phyloP scores from a whole-genome alignment of 2,329 filamentous ascomycete genomes.

The Xylariaceae sp. region DNA sequence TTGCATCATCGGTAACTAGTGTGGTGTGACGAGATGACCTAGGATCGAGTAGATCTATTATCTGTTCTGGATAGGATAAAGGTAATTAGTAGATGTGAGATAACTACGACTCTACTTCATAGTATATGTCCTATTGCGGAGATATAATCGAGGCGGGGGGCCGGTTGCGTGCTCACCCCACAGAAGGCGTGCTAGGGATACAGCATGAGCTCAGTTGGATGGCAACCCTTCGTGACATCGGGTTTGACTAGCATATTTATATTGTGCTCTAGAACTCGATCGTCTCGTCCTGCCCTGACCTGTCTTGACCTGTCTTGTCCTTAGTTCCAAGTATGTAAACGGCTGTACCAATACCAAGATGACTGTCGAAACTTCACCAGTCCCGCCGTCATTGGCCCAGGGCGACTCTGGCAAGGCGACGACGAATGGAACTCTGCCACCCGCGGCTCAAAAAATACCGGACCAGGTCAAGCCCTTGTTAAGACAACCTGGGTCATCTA shows the following conservation, averaged over 20 bases:
- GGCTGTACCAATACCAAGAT: slow-evolving; percentile 7
- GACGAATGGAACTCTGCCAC: slow-evolving; percentile 16
- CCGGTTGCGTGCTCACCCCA: slow-evolving; percentile 24
- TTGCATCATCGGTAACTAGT: neutral
- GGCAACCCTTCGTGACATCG: slow-evolving; percentile 15
- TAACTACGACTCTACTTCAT: slow-evolving; percentile 11
- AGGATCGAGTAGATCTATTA: neutral
- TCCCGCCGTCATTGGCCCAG: slow-evolving; percentile 1
- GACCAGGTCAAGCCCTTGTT: slow-evolving; percentile 13
- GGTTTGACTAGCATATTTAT: neutral
- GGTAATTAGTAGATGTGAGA: slow-evolving; percentile 2
- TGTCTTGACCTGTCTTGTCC: no score
- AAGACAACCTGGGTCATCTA: slow-evolving; percentile 9
- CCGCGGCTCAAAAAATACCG: slow-evolving; percentile 7
- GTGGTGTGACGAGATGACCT: neutral
- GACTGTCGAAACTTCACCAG: slow-evolving; percentile 10
- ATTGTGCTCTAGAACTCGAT: neutral
- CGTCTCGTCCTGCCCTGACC: no score
- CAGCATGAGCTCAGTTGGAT: slow-evolving; percentile 14
- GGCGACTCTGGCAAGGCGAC: slow-evolving; percentile 1
- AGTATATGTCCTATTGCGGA: slow-evolving; percentile 23
- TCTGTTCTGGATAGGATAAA: slow-evolving; percentile 7
- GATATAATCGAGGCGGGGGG: slow-evolving; percentile 27
- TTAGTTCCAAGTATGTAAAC: neutral
- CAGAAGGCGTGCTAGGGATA: slow-evolving; percentile 16